Conservation (phyloP, 108 stramenopile species). For the Nitzschia inconspicua region DNA sequence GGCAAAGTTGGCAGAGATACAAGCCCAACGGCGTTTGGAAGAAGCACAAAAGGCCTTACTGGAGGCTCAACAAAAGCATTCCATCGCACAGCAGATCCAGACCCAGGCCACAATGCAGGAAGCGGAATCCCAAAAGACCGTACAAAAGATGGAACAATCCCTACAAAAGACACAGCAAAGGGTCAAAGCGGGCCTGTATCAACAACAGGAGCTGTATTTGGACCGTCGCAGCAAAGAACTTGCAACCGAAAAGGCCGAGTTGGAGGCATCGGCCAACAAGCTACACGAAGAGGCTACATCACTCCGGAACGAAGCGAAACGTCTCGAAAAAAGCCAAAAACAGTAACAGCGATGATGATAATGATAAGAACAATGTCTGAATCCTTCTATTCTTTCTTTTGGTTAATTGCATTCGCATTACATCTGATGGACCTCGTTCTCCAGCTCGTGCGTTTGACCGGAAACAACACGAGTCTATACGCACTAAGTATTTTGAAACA, state of each 20-base stretch:
- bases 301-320: too few species aligned
- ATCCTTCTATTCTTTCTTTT: too few species aligned
- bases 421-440: too few species aligned
- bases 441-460: too few species aligned
- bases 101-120: neutral
- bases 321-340: too few species aligned
- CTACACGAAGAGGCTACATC: neutral
- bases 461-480: too few species aligned
- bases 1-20: neutral
- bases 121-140: neutral
- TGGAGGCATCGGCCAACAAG: neutral
- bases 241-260: neutral
- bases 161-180: neutral
- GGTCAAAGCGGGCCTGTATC: neutral
- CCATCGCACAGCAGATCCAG: neutral
- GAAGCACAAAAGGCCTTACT: constrained; percentile 4
- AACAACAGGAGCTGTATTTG: constrained; percentile 3
- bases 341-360: too few species aligned
- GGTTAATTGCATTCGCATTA: too few species aligned
- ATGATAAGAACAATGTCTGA: too few species aligned
- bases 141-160: neutral
- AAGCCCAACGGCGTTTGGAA: constrained; percentile 1
- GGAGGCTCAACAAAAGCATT: neutral
- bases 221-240: neutral
- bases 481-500: too few species aligned